A percentile compares a stretch with the other conserved stretches of the same genome.
These are phyloP conservation scores for Epichloe glyceriae DNA, from an alignment of 2,329 filamentous ascomycete species.

Conservation along the genomic window DNA sequence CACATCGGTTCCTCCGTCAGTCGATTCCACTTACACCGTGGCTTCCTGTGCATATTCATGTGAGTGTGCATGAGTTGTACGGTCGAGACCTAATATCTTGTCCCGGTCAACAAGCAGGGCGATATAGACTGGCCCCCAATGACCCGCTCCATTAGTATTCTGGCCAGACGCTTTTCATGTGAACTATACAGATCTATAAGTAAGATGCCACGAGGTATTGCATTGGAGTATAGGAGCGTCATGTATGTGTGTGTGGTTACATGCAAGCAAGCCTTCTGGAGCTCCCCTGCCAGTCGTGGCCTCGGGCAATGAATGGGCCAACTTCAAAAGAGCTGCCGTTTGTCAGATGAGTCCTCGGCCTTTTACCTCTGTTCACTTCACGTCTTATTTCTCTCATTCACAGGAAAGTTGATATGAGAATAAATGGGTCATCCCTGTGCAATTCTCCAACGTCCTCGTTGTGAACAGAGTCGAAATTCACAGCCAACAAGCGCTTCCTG, in stretches of 20 bases:
- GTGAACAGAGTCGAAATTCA: slow-evolving; percentile 2
- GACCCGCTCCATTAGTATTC: background rate
- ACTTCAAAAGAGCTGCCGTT: background rate
- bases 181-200: background rate
- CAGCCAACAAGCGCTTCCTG: background rate
- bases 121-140: background rate
- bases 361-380: background rate
- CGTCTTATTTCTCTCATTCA: background rate
- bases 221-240: background rate
- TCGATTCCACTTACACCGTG: slow-evolving; percentile 1
- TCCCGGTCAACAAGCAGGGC: background rate
- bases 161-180: background rate
- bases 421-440: background rate
- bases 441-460: background rate
- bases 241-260: slow-evolving; percentile 4
- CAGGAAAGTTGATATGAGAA: background rate
- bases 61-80: slow-evolving; percentile 4
- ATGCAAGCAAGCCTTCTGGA: background rate
- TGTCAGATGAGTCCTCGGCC: background rate
- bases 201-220: slow-evolving; percentile 1
- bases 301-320: background rate
- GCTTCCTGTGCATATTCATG: slow-evolving; percentile 3
- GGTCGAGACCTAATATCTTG: slow-evolving; percentile 1
- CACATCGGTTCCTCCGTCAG: background rate
- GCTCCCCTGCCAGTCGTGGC: background rate